Conservation (phyloP, 257 asterid species). For the Phtheirospermum japonicum region DNA sequence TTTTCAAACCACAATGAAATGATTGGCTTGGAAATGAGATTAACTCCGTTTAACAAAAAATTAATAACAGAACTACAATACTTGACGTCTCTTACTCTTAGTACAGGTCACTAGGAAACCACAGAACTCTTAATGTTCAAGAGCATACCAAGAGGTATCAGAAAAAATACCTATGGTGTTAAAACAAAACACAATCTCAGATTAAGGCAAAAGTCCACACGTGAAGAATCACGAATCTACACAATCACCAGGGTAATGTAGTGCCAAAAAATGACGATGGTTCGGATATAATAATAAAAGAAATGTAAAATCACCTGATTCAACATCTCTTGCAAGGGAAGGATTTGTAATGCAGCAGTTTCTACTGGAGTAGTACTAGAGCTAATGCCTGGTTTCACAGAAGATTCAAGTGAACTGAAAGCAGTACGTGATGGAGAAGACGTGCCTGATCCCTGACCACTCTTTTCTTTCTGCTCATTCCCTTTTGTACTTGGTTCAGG, state of each 20-base stretch:
- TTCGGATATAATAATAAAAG: background rate
- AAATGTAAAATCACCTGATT: conserved; percentile 54
- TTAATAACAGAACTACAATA: background rate
- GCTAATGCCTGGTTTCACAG: conserved; percentile 45
- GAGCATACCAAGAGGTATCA: background rate
- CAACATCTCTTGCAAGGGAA: conserved; percentile 63
- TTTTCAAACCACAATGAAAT: background rate
- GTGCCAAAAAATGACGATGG: background rate
- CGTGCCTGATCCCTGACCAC: conserved; percentile 46
- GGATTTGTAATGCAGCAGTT: conserved; percentile 40
- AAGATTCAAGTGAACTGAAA: conserved; percentile 47
- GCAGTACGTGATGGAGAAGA: conserved; percentile 43
- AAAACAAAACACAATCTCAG: background rate
- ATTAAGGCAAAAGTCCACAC: background rate
- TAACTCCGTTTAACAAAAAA: background rate
- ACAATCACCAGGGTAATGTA: background rate
- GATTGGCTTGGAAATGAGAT: background rate
- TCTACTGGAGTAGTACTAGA: conserved; percentile 42
- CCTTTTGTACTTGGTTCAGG: conserved; percentile 46
- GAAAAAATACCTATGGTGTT: background rate
- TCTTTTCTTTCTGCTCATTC: conserved; percentile 64
- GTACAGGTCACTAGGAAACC: background rate
- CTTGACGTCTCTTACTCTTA: background rate
- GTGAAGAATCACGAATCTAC: background rate
- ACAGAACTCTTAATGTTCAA: background rate